phyloP scores from a whole-genome alignment of 164 flowering plant genomes.

The Berberis vulgaris region DNA sequence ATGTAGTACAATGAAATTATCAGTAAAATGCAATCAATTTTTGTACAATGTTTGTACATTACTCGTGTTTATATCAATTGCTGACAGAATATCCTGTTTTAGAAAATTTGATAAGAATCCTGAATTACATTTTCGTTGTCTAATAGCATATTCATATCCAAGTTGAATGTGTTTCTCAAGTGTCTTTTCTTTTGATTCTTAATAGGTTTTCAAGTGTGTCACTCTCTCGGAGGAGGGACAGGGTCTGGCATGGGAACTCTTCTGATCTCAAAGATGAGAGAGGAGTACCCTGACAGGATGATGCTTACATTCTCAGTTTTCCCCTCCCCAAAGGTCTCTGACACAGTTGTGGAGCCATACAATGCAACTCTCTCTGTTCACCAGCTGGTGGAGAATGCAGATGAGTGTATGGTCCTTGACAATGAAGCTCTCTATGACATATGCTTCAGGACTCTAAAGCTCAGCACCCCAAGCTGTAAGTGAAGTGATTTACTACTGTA shows the following conservation, averaged over 20 bases:
- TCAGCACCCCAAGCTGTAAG: slow-evolving; percentile 19
- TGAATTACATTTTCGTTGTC: too few relatives aligned
- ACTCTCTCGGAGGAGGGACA: slow-evolving; percentile 17
- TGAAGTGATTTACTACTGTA: background rate
- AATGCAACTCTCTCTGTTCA: slow-evolving; percentile 17
- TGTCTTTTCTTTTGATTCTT: background rate
- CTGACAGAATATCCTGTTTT: too few relatives aligned
- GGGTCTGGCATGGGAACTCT: slow-evolving; percentile 18
- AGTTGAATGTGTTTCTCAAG: background rate
- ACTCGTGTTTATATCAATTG: too few relatives aligned
- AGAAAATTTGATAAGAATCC: too few relatives aligned
- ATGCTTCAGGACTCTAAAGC: slow-evolving; percentile 12
- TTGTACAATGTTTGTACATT: too few relatives aligned
- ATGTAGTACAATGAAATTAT: too few relatives aligned
- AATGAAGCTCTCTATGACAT: slow-evolving; percentile 14
- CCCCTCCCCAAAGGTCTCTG: slow-evolving; percentile 15
- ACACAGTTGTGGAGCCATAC: slow-evolving; percentile 19
- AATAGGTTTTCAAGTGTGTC: slow-evolving; percentile 17
- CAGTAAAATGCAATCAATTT: too few relatives aligned
- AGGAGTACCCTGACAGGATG: slow-evolving; percentile 19
- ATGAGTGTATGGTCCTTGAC: slow-evolving; percentile 17
- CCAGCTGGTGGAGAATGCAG: slow-evolving; percentile 19
- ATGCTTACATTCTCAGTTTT: slow-evolving; percentile 20
- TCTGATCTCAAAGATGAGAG: slow-evolving; percentile 13
- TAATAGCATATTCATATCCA: too few relatives aligned